These are phyloP conservation scores for Fusarium sp. DNA, from an alignment of 2,329 filamentous ascomycete genomes.

Conservation along the genomic window DNA sequence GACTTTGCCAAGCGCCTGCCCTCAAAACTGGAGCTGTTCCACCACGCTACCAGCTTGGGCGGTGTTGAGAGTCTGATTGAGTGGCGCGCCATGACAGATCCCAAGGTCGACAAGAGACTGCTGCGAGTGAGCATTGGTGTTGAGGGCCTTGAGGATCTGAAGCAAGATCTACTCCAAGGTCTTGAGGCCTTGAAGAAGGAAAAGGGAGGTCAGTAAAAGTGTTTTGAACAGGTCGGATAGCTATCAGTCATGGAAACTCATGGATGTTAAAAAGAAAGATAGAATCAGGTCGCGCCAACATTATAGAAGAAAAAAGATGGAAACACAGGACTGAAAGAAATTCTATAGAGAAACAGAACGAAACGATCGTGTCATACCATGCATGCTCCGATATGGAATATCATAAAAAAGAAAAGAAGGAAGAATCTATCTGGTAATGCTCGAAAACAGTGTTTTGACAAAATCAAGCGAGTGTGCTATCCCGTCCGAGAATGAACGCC, in stretches of 20 bases:
- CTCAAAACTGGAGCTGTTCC: constrained; percentile 84
- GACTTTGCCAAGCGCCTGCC: constrained; percentile 78
- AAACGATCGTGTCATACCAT: constrained; percentile 6
- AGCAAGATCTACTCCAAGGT: constrained; percentile 78
- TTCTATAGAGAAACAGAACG: not conserved
- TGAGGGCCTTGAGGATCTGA: constrained; percentile 88
- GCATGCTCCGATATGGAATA: constrained; percentile 9
- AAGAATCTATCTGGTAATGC: constrained; percentile 10
- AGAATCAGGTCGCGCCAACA: constrained; percentile 1
- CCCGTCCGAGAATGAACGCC: constrained; percentile 3
- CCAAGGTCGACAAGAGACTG: constrained; percentile 77
- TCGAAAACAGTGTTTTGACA: constrained; percentile 13
- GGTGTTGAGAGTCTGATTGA: constrained; percentile 97
- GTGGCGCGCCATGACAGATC: constrained; percentile 93
- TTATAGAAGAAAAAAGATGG: constrained; percentile 12
- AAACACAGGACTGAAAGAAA: not conserved
- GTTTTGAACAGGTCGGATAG: not conserved
- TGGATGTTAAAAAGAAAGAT: constrained; percentile 3
- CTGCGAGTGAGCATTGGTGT: constrained; percentile 89
- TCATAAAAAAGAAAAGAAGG: constrained; percentile 4
- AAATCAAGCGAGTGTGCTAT: constrained; percentile 25
- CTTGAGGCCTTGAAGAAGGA: constrained; percentile 68
- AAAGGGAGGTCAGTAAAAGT: constrained; percentile 4
- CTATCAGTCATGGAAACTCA: constrained; percentile 1
- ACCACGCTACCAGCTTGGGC: constrained; percentile 94